Percentiles rank a stretch among this genome's conserved stretches.
Conservation (phyloP, 1,139 yeast genomes). For the Meyerozyma elateridarum region DNA sequence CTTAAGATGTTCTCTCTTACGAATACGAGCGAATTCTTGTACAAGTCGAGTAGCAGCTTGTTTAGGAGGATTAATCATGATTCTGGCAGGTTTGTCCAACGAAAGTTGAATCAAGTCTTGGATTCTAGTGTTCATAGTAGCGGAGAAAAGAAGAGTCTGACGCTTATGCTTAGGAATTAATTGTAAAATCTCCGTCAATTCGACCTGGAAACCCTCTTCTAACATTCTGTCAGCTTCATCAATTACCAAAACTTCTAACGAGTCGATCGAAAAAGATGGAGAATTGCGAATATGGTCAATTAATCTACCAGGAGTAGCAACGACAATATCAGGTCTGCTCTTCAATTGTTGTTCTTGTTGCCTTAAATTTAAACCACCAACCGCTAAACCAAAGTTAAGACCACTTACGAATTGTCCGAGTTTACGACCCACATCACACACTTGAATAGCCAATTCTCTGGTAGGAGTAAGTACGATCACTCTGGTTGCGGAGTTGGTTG, state of each 20-base stretch:
- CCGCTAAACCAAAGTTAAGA: constrained; percentile 84
- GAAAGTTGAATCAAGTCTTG: constrained; percentile 85
- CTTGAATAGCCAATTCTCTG: constrained; percentile 96
- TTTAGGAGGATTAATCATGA: constrained; percentile 96
- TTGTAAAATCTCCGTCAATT: constrained; percentile 81
- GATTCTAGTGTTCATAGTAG: constrained; percentile 94
- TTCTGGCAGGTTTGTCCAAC: constrained; percentile 82
- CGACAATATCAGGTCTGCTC: constrained; percentile 88
- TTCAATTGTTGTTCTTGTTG: constrained; percentile 93
- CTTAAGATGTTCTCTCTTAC: constrained; percentile 80
- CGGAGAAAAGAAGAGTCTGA: constrained; percentile 91
- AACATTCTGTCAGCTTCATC: constrained; percentile 99
- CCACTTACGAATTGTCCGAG: constrained; percentile 73
- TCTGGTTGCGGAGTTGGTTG: constrained; percentile 79
- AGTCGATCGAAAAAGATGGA: constrained; percentile 85
- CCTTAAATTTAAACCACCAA: constrained; percentile 93
- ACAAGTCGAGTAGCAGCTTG: constrained; percentile 81
- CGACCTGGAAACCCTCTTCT: constrained; percentile 97
- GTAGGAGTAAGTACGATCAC: constrained; percentile 92
- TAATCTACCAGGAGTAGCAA: constrained; percentile 96
- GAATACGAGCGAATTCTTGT: constrained; percentile 91
- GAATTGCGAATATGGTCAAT: constrained; percentile 96
- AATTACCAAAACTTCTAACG: constrained; percentile 84
- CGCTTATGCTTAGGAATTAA: constrained; percentile 80
- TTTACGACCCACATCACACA: constrained; percentile 86